phyloP scores from a whole-genome alignment of 768 basidiomycete species.

The Mycena rebaudengoi region DNA sequence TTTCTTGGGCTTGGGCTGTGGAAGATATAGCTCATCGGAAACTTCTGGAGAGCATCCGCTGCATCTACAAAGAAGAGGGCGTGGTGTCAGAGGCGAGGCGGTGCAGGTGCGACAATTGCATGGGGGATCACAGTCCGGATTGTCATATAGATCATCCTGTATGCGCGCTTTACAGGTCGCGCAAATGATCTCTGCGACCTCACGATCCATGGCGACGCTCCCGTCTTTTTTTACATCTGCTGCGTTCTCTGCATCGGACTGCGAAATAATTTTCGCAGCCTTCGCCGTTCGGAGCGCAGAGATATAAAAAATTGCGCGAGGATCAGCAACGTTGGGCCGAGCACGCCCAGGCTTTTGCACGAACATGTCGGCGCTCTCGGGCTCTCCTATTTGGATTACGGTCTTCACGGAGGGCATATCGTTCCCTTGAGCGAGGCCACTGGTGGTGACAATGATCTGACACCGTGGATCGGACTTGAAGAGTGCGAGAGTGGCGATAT shows the following conservation, averaged over 20 bases:
- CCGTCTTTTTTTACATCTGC: not conserved
- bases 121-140: not conserved
- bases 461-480: not conserved
- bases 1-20: not conserved
- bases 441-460: slow-evolving; percentile 2
- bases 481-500: not conserved
- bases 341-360: slow-evolving; percentile 4
- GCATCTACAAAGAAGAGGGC: not conserved
- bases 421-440: not conserved
- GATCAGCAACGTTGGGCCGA: not conserved
- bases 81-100: not conserved
- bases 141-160: not conserved
- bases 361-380: not conserved
- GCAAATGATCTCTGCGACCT: not conserved
- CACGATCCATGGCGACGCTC: not conserved
- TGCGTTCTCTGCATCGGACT: not conserved
- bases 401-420: slow-evolving; percentile 1
- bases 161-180: not conserved
- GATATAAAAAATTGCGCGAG: not conserved
- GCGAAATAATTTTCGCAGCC: not conserved
- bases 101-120: not conserved
- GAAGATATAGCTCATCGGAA: not conserved
- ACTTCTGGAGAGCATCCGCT: not conserved
- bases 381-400: slow-evolving; percentile 4
- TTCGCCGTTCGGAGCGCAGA: not conserved